These are phyloP conservation scores for Ramularia collo-cygni DNA, from an alignment of 2,329 filamentous ascomycete species.

Conservation along the genomic window DNA sequence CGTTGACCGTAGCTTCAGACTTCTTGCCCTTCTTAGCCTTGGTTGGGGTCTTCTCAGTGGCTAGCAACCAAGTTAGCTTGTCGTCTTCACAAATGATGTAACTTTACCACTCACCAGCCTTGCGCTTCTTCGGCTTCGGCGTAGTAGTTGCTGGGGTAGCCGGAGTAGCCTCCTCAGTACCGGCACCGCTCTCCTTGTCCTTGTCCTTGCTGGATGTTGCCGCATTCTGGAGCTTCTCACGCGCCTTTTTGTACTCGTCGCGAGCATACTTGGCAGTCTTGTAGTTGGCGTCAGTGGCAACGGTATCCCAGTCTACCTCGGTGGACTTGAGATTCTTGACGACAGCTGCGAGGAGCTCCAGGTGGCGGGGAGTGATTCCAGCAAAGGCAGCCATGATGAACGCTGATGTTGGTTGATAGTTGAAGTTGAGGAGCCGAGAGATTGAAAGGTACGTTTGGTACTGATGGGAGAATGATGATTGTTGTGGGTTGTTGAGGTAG, in stretches of 20 bases:
- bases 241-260: slow-evolving; percentile 4
- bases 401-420: no score
- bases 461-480: no score
- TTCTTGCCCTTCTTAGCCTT: slow-evolving; percentile 2
- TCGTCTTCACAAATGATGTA: background rate
- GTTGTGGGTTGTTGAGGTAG: no score
- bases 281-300: slow-evolving; percentile 5
- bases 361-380: slow-evolving; percentile 1
- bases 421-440: no score
- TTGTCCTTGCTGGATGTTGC: no score
- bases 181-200: background rate
- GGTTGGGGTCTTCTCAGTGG: background rate
- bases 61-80: no score
- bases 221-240: no score
- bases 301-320: slow-evolving; percentile 2
- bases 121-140: slow-evolving; percentile 1
- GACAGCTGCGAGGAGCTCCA: slow-evolving; percentile 3
- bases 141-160: background rate
- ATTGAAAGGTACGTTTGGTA: no score
- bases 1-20: background rate
- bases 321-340: slow-evolving; percentile 3
- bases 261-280: slow-evolving; percentile 2
- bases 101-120: background rate
- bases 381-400: slow-evolving; percentile 1
- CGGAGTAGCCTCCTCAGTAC: background rate